phyloP scores from a whole-genome alignment of 441 rosid genomes.

The Jatropha podagrica region DNA sequence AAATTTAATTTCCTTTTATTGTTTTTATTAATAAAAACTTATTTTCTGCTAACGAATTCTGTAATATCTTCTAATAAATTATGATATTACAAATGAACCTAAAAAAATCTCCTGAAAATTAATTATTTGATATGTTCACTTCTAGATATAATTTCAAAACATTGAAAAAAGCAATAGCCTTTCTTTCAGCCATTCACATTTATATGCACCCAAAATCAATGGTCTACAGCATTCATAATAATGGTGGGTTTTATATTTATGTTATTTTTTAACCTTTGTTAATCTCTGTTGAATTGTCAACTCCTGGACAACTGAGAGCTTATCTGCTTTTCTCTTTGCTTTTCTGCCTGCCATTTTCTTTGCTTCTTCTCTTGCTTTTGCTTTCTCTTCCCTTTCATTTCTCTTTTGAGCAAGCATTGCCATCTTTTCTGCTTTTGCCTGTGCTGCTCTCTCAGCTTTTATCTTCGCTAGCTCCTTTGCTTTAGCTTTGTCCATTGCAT shows the following conservation, averaged over 20 bases:
- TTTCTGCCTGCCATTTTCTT: constrained; percentile 33
- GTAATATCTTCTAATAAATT: background rate
- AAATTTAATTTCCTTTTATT: background rate
- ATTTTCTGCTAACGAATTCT: background rate
- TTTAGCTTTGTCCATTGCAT: constrained; percentile 47
- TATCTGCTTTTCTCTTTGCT: constrained; percentile 31
- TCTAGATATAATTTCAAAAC: background rate
- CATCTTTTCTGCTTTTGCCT: constrained; percentile 52
- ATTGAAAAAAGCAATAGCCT: background rate
- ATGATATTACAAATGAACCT: background rate
- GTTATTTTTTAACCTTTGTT: constrained; percentile 48
- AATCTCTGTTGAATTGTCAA: constrained; percentile 56
- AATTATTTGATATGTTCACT: background rate
- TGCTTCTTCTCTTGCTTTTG: constrained; percentile 33
- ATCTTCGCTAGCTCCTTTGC: constrained; percentile 47
- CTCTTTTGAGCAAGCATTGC: constrained; percentile 46
- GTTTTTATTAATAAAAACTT: background rate
- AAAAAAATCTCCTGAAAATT: background rate
- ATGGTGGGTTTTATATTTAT: background rate
- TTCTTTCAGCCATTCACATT: background rate
- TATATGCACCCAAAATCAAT: background rate
- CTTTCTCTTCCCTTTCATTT: constrained; percentile 51
- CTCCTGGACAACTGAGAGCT: constrained; percentile 25
- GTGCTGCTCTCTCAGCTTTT: constrained; percentile 42
- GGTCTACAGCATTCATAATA: constrained; percentile 1